Conservation (phyloP, 1,284 basidiomycete genomes). For the Xerocomus amazonicus region DNA sequence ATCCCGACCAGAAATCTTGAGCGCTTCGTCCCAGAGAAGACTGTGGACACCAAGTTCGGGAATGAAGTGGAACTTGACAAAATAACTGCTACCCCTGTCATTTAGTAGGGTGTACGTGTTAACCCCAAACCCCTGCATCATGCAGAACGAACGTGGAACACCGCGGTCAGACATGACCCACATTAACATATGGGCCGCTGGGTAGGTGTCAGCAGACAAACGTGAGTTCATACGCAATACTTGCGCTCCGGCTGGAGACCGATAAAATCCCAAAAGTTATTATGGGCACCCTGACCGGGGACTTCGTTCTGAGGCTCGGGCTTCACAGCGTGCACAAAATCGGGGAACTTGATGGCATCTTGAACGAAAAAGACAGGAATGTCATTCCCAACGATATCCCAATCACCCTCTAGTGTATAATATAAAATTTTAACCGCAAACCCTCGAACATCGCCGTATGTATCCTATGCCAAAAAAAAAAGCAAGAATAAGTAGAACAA, state of each 20-base stretch:
- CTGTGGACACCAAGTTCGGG: conserved; percentile 80
- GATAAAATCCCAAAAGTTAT: conserved; percentile 83
- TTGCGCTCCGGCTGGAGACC: conserved; percentile 59
- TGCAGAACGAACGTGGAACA: conserved; percentile 76
- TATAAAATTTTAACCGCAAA: conserved; percentile 79
- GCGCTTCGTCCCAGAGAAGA: conserved; percentile 82
- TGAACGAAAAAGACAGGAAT: conserved; percentile 86
- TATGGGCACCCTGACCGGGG: conserved; percentile 64
- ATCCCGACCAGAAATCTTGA: conserved; percentile 79
- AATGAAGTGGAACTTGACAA: conserved; percentile 85
- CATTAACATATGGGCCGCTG: conserved; percentile 71
- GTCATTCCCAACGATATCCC: conserved; percentile 79
- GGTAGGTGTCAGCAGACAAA: conserved; percentile 16
- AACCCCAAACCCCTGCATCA: conserved; percentile 87
- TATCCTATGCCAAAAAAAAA: conserved; percentile 44
- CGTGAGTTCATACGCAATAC: conserved; percentile 15
- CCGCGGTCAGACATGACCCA: conserved; percentile 83
- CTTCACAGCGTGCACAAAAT: conserved; percentile 77
- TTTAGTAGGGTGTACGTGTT: conserved; percentile 82
- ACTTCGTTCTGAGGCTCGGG: conserved; percentile 79
- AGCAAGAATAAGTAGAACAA: not conserved
- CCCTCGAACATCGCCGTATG: conserved; percentile 80
- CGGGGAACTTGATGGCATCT: conserved; percentile 80
- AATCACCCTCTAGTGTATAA: conserved; percentile 80
- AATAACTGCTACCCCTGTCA: conserved; percentile 58